Evolutionary conservation across 805 yeast species (phyloP).

Genomic region (Candida sithepensis): DNA sequence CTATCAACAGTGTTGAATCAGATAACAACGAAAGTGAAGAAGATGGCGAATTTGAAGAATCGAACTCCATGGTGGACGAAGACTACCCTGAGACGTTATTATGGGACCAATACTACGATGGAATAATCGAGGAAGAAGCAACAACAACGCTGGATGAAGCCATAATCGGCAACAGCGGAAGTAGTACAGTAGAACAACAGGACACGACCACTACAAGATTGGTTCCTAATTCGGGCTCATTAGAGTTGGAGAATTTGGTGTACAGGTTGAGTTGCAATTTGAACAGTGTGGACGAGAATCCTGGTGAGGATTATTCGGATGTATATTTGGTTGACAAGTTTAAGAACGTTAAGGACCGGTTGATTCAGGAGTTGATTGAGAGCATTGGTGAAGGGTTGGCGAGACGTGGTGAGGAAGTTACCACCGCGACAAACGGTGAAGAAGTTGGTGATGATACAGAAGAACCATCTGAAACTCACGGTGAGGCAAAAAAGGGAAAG

Average conservation of each 20-base stretch:
- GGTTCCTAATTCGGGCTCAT: conserved; percentile 21
- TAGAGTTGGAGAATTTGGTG: conserved; percentile 20
- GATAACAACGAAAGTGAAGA: neutral
- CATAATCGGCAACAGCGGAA: no score
- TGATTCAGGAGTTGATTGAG: conserved; percentile 14
- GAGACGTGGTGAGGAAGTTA: neutral
- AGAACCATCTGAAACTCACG: neutral
- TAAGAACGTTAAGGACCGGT: conserved; percentile 6
- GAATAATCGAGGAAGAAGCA: neutral
- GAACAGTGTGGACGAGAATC: conserved; percentile 8
- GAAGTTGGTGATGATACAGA: neutral
- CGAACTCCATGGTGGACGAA: neutral
- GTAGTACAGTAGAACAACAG: no score
- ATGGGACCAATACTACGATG: conserved; percentile 15
- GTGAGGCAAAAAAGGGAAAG: no score
- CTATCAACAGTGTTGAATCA: neutral
- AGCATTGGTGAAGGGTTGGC: conserved; percentile 1
- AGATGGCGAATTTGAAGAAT: neutral
- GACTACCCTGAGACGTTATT: conserved; percentile 18
- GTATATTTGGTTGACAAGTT: conserved; percentile 22
- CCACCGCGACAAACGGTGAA: neutral
- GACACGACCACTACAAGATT: neutral
- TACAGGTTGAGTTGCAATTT: conserved; percentile 18
- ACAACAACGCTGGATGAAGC: no score
- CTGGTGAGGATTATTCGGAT: conserved; percentile 26